Base-by-base conservation (phyloP, 1,139 yeast species). In the Hansenula lynferdii region DNA sequence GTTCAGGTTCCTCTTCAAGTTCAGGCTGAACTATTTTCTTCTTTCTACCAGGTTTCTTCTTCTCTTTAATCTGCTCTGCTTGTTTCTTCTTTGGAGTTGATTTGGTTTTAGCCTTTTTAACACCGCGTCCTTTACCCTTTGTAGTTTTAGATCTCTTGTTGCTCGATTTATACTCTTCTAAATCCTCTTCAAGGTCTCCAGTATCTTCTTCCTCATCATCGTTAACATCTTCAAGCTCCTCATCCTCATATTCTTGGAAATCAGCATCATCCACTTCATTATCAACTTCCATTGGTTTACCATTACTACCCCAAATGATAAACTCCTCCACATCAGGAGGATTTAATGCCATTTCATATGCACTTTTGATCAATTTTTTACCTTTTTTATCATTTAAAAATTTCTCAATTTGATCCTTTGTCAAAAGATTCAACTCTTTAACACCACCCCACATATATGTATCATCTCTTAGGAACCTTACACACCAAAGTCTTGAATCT, bases 381-480 rank as follows among this genome's bases (percentile, higher is more conserved):
- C 49, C 57, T 41, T 54, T 58, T 38, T 56, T 58, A 4, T 61
- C 57, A 27, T 46, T 51, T 28, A 61, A 34, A 10, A 53, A 56
- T 8, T 45, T 37, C 40, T 58, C 59, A 28, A 57, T 48, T n/a
- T 57, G 49, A 9, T 54, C 58, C n/a, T 48, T 57, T 3, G 56
- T 53, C 6, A 65, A 50, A 2, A 56, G 53, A 26, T 63, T 61
- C 16, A 78, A 47, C 44, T 77, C 84, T 29, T 58, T 57, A 8
- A 56, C 51, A 28, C 68, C 67, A 36, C 75, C 72, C 85, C 85
- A 80, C 40, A 77, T 75, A 51, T 77, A 80, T 3, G 81, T 79
- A 52, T 80, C 85, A 55, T 79, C 86, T 46, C 75, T 75, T 54
- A 77, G 74, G 51, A 80, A 80, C 44, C 81, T 65, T 11, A 79